phyloP scores from a whole-genome alignment of 192 early-diverging fungal genomes.

The Coemansia sp. region DNA sequence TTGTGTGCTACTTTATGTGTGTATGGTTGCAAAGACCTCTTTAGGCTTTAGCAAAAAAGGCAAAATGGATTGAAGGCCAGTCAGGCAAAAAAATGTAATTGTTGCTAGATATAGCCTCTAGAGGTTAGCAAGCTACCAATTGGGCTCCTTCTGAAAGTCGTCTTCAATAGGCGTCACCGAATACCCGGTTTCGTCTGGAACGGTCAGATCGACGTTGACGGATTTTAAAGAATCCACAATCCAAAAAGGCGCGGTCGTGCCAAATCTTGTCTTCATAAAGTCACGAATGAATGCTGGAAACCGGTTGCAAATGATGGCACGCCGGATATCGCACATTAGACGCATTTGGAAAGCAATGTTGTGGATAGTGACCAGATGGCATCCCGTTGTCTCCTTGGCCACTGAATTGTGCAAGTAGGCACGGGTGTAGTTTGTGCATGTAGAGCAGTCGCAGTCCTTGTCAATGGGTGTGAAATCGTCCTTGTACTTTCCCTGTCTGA shows the following conservation, averaged over 20 bases:
- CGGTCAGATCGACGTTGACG: slow-evolving; percentile 65
- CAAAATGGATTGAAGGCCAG: no score
- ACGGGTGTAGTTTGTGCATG: slow-evolving; percentile 73
- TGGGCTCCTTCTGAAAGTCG: slow-evolving; percentile 49
- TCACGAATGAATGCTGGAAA: slow-evolving; percentile 70
- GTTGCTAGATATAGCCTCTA: not conserved
- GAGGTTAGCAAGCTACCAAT: not conserved
- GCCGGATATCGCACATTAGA: slow-evolving; percentile 76
- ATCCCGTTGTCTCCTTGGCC: slow-evolving; percentile 75
- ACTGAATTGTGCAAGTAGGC: slow-evolving; percentile 70
- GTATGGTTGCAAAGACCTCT: no score
- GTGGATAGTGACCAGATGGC: slow-evolving; percentile 80
- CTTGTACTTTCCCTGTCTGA: slow-evolving; percentile 64
- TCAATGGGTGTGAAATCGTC: slow-evolving; percentile 73
- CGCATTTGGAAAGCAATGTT: slow-evolving; percentile 85
- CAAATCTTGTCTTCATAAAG: slow-evolving; percentile 70
- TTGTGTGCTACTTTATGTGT: not conserved
- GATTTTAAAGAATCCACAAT: slow-evolving; percentile 70
- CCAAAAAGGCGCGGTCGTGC: slow-evolving; percentile 67
- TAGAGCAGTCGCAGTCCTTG: slow-evolving; percentile 72
- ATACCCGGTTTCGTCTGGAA: slow-evolving; percentile 31
- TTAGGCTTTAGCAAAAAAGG: no score
- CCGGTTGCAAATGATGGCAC: slow-evolving; percentile 65
- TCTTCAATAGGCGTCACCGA: slow-evolving; percentile 28
- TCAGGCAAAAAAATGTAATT: not conserved